Evolutionary conservation across 805 yeast species (phyloP), one percentile per base, ranked within the genome.

Genomic region (Candida vaughaniae): DNA sequence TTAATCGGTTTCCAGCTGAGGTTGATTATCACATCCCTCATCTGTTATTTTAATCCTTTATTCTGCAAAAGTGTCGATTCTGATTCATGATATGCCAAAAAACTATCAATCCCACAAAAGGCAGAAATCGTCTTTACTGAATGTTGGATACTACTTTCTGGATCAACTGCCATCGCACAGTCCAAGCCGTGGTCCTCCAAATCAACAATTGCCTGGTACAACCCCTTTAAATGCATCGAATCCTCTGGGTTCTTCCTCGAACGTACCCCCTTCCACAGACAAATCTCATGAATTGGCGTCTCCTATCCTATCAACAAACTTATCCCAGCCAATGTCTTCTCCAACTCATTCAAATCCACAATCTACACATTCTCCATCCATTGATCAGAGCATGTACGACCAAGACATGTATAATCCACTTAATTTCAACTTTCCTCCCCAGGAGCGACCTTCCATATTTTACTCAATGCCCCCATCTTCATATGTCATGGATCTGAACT

Each of bases 61-160:
- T 20, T 10, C 23, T 10, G 10, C 7, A 19, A 35, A 35, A 35
- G 33, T 35, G 38, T 29, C 33, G 17, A 17, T 29, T 10, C 33
- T 31, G 36, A 32, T 37, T 39, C 35, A 39, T 42, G 39, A 35
- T 32, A 47, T 47, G 52, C 41, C 43, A n/a, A 50, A 46, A 41
- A 41, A 45, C 47, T 29, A 43, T 39, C 46, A 47, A 41, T 35
- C 58, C 12, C 69, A 63, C 46, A 63, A 63, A 45, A 66, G 69
- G 36, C 68, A 62, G 50, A 63, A 63, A 41, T 59, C 64, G 38
- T 59, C 62, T 16, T 31, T 56, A 16, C 60, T 53, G 60, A 59
- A 52, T 44, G 44, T 52, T 7, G 56, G 58, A 22, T 61, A 55
- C 41, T 62, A 57, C 42, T 57, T 54, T 40, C 46, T 47, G 9